Evolutionary conservation across 371 early-diverging fungal species (phyloP).

Genomic region (Apophysomyces elegans): DNA sequence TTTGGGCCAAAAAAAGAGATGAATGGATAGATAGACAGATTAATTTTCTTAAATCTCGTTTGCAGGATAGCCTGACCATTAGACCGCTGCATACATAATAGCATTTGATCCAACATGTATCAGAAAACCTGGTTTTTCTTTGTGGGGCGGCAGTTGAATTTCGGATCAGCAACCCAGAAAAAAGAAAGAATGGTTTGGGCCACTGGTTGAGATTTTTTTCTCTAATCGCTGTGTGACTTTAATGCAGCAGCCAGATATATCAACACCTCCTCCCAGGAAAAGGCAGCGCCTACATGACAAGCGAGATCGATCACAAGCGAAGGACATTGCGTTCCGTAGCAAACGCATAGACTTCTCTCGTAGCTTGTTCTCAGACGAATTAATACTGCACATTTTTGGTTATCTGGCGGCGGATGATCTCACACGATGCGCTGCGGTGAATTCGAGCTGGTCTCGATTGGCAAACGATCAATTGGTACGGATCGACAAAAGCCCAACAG

Average conservation of each 20-base stretch:
- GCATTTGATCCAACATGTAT: no score
- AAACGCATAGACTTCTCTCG: slow-evolving; percentile 32
- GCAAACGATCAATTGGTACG: slow-evolving; percentile 52
- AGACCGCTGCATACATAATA: no score
- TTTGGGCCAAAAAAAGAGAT: no score
- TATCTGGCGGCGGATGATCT: slow-evolving; percentile 46
- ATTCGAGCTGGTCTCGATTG: slow-evolving; percentile 40
- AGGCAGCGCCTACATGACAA: neutral
- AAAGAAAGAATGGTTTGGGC: no score
- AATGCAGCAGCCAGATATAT: neutral
- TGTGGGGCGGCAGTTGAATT: no score
- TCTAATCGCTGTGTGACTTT: no score
- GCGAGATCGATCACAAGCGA: neutral
- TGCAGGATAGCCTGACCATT: no score
- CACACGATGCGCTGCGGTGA: slow-evolving; percentile 49
- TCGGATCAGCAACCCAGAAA: no score
- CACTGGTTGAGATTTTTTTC: no score
- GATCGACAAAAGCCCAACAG: neutral
- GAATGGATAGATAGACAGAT: no score
- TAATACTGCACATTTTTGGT: slow-evolving; percentile 49
- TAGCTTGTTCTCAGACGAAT: slow-evolving; percentile 45
- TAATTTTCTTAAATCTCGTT: no score
- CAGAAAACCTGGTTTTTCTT: no score
- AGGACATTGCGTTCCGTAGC: neutral
- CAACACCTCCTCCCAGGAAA: slow-evolving; percentile 6